Evolutionary conservation across 768 basidiomycete genomes (phyloP), one percentile per base, ranked within the genome.

Genomic region (Crucibulum laeve): DNA sequence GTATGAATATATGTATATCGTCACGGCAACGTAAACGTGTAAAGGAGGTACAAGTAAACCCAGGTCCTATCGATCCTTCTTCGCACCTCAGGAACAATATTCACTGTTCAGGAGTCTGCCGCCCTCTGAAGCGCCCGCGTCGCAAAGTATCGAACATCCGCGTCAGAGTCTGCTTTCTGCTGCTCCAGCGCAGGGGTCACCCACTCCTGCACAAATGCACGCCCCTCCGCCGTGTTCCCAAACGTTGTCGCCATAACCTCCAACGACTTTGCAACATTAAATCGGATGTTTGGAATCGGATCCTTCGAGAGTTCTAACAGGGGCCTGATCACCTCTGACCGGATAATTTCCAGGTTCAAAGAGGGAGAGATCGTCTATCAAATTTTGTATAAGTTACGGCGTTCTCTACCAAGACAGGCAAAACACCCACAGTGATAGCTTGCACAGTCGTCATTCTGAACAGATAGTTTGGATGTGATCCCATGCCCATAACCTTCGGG

Each of bases 371-470:
- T 95, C n/a, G 91, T 94, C 95, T 98, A 46, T 28, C 38, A 38
- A 35, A 25, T 33, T 42, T 49, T 18, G 49, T 25, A 36, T 17
- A 49, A 22, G 21, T 38, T 28, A 37, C 50, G n/a, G 48, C 19
- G 35, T 34, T 43, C 24, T 15, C 39, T 38, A 49, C 32, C 41
- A 10, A 33, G 33, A 42, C 13, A 38, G 47, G 49, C 42, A 40
- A n/a, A 38, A 65, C 10, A 51, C 84, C 49, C 61, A 97, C 95
- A 56, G 91, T 94, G 57, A 99, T 94, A 24, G 95, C 95, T 63
- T 98, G 93, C 34, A 98, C 91, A 13, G 96, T 98, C 2, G 96
- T 99, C 93, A 99, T 96, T 57, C 96, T 76, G 68, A 89, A 96
- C 21, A 98, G 76, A 63, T 98, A 98, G 62, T 97, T 99, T 23